These are phyloP conservation scores for Plantago rigida DNA, from an alignment of 305 asterid genomes.

Conservation along the genomic window DNA sequence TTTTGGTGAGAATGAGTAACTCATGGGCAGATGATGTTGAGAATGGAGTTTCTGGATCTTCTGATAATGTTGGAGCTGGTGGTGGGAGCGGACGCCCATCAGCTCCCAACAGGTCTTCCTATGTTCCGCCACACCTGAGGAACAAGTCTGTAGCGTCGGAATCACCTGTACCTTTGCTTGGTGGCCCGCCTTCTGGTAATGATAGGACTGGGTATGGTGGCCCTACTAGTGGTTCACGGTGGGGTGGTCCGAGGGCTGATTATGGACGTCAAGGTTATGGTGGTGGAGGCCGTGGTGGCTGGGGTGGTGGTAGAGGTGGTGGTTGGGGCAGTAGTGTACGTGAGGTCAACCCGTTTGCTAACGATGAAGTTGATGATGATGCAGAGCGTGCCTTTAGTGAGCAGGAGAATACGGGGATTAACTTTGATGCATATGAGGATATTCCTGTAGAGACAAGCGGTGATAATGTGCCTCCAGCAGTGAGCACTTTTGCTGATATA, in stretches of 20 bases:
- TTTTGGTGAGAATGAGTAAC: conserved; percentile 37
- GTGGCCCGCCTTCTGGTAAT: conserved; percentile 46
- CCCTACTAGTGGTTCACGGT: conserved; percentile 39
- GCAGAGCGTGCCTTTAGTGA: conserved; percentile 33
- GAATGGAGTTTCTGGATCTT: conserved; percentile 40
- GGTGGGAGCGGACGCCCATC: conserved; percentile 35
- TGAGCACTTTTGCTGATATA: conserved; percentile 60
- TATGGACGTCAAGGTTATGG: conserved; percentile 40
- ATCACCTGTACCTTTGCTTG: conserved; percentile 39
- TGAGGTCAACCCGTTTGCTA: conserved; percentile 65
- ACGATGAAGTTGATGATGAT: conserved; percentile 40
- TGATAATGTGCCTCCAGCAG: conserved; percentile 59
- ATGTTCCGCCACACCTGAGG: conserved; percentile 79
- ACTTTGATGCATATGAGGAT: conserved; percentile 73
- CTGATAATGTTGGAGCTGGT: conserved; percentile 38
- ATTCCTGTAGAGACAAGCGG: conserved; percentile 74
- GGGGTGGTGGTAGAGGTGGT: conserved; percentile 31
- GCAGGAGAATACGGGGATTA: conserved; percentile 56
- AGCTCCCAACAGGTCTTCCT: conserved; percentile 46
- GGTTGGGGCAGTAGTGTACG: conserved; percentile 47
- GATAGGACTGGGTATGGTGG: conserved; percentile 47
- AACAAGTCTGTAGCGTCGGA: conserved; percentile 43
- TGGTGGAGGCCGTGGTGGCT: conserved; percentile 45
- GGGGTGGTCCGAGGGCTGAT: conserved; percentile 48
- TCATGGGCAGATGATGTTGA: conserved; percentile 84